Evolutionary conservation across 371 early-diverging fungal genomes (phyloP), one percentile per base, ranked within the genome.

Genomic region (Mucor circinelloides): DNA sequence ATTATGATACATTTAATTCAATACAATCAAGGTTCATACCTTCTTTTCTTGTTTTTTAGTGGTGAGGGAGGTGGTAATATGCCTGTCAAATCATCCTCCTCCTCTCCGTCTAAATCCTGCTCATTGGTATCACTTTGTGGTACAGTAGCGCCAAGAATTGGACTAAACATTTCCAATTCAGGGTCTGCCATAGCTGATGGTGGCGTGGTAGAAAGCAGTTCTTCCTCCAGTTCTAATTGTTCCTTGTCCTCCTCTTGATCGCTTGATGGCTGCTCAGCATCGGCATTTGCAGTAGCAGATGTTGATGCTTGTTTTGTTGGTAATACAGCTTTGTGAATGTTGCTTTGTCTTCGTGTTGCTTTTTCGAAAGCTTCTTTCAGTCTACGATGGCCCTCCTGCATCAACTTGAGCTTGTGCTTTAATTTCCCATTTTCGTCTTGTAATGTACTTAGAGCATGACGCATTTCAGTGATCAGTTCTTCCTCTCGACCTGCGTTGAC

Each of bases 381-480:
- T 19, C 75, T 67, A 38, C 73, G 74, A 31, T 81, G 73, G 5
- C 75, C 77, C 17, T 75, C 76, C 66, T 75, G 63, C 76, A 81
- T 78, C 34, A 59, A 21, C 81, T 77, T 80, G 27, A 77, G 44
- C 36, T 67, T 73, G n/a, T 62, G 67, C 58, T 75, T 78, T 15
- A 81, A 50, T 67, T 74, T 77, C 9, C 3, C 32, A 25, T 81
- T 81, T 42, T 81, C 79, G n/a, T 75, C 77, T 63, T 77, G 79
- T 28, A 78, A 34, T 6, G 69, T 66, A 31, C 70, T 67, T 28
- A 81, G 48, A 31, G 82, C 79, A 27, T 58, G 60, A 25, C 79
- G 71, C 77, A 81, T 79, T 30, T 81, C 82, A 6, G 70, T 69
- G 31, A 78, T 76, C 17, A 81, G 63, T 9, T 81, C 77, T 64